phyloP scores from a whole-genome alignment of 306 rosid genomes.

The Sicyos edulis region DNA sequence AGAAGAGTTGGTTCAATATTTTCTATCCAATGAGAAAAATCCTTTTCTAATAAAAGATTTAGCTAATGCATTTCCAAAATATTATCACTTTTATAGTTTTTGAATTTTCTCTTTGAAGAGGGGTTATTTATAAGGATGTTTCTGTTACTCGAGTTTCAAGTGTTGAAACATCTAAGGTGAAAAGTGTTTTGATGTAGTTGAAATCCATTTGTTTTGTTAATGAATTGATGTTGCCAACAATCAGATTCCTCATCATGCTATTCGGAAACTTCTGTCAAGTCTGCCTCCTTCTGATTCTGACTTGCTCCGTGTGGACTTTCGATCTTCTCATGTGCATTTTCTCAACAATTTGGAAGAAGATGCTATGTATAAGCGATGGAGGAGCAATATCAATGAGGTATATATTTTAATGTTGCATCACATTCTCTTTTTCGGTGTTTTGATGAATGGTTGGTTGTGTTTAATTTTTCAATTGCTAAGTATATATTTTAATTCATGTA shows the following conservation, averaged over 20 bases:
- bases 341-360: slow-evolving; percentile 96
- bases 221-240: slow-evolving; percentile 24
- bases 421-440: neutral
- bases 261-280: slow-evolving; percentile 67
- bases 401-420: slow-evolving; percentile 5
- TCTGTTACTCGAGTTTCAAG: neutral
- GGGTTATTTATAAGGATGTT: neutral
- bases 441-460: neutral
- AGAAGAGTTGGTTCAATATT: neutral
- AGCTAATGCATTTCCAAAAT: neutral
- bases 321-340: slow-evolving; percentile 75
- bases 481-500: slow-evolving; percentile 27
- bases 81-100: neutral
- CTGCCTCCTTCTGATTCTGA: slow-evolving; percentile 75
- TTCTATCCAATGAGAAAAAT: neutral
- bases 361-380: slow-evolving; percentile 76
- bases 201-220: neutral
- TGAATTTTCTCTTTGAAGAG: neutral
- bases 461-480: slow-evolving; percentile 7
- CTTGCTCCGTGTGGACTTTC: slow-evolving; percentile 84
- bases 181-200: neutral
- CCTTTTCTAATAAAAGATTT: neutral
- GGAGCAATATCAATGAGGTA: slow-evolving; percentile 82
- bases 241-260: slow-evolving; percentile 66
- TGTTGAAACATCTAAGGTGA: neutral